Conservation (phyloP, 345 rosid species). For the Pistacia atlantica region DNA sequence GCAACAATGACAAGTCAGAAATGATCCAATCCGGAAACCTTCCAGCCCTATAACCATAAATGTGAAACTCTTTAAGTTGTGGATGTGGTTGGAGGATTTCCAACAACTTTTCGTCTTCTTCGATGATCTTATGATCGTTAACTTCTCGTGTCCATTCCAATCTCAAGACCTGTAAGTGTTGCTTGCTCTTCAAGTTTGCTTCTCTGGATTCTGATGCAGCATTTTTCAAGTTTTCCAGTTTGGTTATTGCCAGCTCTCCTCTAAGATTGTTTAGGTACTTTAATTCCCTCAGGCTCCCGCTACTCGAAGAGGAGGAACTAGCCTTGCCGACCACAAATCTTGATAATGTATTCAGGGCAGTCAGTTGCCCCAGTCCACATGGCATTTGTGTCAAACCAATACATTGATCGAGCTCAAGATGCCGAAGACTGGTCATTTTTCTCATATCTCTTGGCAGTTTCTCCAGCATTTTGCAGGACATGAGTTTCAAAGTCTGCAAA, state of each 20-base stretch:
- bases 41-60: slow-evolving; percentile 1
- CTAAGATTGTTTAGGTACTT: slow-evolving; percentile 13
- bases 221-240: slow-evolving; percentile 11
- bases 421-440: slow-evolving; percentile 12
- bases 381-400: slow-evolving; percentile 11
- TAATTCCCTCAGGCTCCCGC: slow-evolving; percentile 4
- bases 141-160: neutral
- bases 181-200: slow-evolving; percentile 12
- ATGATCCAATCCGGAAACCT: neutral
- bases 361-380: slow-evolving; percentile 8
- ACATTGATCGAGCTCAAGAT: slow-evolving; percentile 11
- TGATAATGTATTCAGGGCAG: slow-evolving; percentile 9
- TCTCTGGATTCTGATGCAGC: slow-evolving; percentile 1
- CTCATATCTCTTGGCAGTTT: slow-evolving; percentile 20
- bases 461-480: neutral
- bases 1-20: neutral
- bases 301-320: too few relatives aligned
- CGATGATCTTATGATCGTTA: neutral
- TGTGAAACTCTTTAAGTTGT: neutral
- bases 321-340: slow-evolving; percentile 11
- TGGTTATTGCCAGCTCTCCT: slow-evolving; percentile 14
- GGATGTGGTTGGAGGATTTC: slow-evolving; percentile 3
- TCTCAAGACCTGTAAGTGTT: slow-evolving; percentile 5
- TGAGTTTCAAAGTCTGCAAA: slow-evolving; percentile 19
- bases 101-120: slow-evolving; percentile 5